Evolutionary conservation across 2,329 filamentous ascomycete genomes (phyloP), one percentile per base, ranked within the genome.

Genomic region (Bipolaris victoriae): DNA sequence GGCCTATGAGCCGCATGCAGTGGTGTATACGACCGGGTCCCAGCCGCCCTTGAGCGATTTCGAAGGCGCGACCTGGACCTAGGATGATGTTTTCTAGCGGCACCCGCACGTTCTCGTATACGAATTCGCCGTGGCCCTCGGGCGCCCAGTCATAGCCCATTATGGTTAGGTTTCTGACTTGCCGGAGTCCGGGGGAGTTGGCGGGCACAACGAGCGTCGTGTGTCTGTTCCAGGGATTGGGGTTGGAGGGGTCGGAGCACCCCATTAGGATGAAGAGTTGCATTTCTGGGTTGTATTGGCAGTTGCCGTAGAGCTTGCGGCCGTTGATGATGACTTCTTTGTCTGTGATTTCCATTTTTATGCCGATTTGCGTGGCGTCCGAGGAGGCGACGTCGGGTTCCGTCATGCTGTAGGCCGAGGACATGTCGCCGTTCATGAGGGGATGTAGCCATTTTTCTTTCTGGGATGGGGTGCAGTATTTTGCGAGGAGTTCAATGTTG

Each of bases 401-500:
- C 3, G 80, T 82, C 80, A 82, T 82, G 58, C 79, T 78, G 72
- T 82, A 83, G 33, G 81, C 81, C 41, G 79, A 82, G 24, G 78
- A 76, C 60, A 81, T 80, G 60, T 79, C 74, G 51, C 81, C 81
- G 43, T 81, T 80, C 58, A 83, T 73, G 31, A 83, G 69, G 7
- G 81, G 81, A 61, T 77, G 72, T 13, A 83, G 74, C 80, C 81
- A 83, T 58, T 78, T 76, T 65, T 79, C 74, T 74, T 83, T 83
- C 60, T 83, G 81, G 51, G 76, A 78, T 1, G 78, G 71, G 13
- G 76, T 82, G 66, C 81, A 81, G 73, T 82, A 83, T 68, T 83
- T 82, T 36, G 80, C 80, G 29, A 83, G 76, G 9, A 83, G 77
- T 63, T 83, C 81, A 68, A 83, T 83, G 67, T 83, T 83, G 29